A percentile compares a stretch with the other conserved stretches of the same genome.
Evolutionary conservation across 1,139 yeast species (phyloP).

Genomic region (Hansenula lynferdii): DNA sequence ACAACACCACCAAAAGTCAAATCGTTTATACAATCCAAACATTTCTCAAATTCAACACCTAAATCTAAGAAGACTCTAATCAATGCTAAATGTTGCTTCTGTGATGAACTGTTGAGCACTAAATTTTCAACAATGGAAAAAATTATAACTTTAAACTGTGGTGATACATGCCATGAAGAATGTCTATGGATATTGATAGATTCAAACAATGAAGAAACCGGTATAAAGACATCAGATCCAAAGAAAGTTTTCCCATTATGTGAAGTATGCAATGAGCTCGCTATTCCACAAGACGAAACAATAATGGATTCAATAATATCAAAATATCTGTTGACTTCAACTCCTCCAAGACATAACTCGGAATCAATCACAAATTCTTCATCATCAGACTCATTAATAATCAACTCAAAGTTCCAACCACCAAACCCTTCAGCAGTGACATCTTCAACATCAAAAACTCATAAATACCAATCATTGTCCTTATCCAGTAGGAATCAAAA

Average conservation of each 20-base stretch:
- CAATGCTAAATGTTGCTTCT: conserved; percentile 25
- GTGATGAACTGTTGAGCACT: conserved; percentile 26
- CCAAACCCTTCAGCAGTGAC: no score
- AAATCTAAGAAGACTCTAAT: conserved; percentile 14
- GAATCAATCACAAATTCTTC: not conserved
- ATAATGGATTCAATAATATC: conserved; percentile 23
- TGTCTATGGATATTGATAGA: conserved; percentile 28
- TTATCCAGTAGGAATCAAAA: conserved; percentile 19
- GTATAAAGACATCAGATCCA: conserved; percentile 5
- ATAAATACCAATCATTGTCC: conserved; percentile 13
- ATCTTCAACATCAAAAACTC: not conserved
- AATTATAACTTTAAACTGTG: conserved; percentile 28
- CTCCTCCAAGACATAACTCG: conserved; percentile 7
- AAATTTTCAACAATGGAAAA: conserved; percentile 23
- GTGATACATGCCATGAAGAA: conserved; percentile 31
- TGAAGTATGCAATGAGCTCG: conserved; percentile 21
- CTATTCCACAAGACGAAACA: conserved; percentile 26
- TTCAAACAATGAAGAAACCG: conserved; percentile 8
- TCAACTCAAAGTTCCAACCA: conserved; percentile 6
- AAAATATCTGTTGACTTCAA: conserved; percentile 11
- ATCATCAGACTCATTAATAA: conserved; percentile 6
- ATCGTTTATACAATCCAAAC: conserved; percentile 12
- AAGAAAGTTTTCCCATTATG: conserved; percentile 26
- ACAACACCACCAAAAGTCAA: conserved; percentile 15
- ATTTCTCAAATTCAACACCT: conserved; percentile 11